Conservation (phyloP, 129 eudicot genomes). For the Tagetes erecta region DNA sequence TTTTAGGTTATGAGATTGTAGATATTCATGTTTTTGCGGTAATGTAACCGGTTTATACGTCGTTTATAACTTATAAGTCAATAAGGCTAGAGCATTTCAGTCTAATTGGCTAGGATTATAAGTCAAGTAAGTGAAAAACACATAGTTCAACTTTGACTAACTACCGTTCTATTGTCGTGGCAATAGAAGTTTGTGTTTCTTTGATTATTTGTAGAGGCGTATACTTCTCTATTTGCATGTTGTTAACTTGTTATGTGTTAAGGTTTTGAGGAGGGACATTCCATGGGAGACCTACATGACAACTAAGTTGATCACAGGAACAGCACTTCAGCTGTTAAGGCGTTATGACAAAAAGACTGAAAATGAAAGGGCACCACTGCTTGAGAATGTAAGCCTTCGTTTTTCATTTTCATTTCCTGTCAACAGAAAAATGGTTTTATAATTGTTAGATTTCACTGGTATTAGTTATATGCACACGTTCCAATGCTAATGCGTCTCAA, state of each 20-base stretch:
- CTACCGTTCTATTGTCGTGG: neutral
- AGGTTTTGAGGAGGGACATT: constrained; percentile 83
- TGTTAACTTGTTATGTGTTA: constrained; percentile 2
- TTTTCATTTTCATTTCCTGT: constrained; percentile 11
- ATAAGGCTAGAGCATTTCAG: neutral
- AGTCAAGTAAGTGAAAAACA: neutral
- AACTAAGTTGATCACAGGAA: constrained; percentile 72
- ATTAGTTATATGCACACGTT: constrained; percentile 5
- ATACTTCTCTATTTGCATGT: neutral
- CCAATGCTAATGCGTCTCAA: neutral
- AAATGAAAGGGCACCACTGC: constrained; percentile 57
- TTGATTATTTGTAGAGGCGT: constrained; percentile 7
- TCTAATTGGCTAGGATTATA: neutral
- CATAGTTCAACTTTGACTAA: neutral
- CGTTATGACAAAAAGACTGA: constrained; percentile 75
- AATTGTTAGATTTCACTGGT: constrained; percentile 3
- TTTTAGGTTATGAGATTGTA: constrained; percentile 8
- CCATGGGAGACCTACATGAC: constrained; percentile 96
- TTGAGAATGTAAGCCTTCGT: constrained; percentile 61
- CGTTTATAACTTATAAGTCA: neutral
- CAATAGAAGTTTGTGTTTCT: constrained; percentile 9
- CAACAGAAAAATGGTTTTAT: constrained; percentile 16
- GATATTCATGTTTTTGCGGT: constrained; percentile 7
- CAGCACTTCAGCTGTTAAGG: constrained; percentile 70
- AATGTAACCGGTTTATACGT: neutral